A percentile compares a stretch with the other conserved stretches of the same genome.
Conservation (phyloP, 257 asterid genomes). For the Fraxinus excelsior region DNA sequence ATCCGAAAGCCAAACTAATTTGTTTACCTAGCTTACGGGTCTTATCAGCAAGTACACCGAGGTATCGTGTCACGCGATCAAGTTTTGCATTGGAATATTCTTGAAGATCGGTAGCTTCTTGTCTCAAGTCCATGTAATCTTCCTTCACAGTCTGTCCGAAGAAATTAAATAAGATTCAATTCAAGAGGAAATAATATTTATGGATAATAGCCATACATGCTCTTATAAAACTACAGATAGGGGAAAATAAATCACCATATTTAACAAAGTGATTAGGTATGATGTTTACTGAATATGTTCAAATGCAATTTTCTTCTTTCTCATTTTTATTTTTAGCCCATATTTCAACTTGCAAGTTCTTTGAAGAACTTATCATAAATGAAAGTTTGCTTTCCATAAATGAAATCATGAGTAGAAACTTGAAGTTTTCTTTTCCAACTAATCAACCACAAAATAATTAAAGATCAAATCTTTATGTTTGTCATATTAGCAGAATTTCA, state of each 20-base stretch:
- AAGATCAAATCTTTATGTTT: not conserved
- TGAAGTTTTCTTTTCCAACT: not conserved
- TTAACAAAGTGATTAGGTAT: not conserved
- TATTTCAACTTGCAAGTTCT: not conserved
- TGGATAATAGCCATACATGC: slow-evolving; percentile 1
- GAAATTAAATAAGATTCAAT: slow-evolving; percentile 28
- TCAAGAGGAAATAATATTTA: slow-evolving; percentile 19
- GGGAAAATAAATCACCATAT: slow-evolving; percentile 19
- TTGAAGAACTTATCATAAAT: not conserved
- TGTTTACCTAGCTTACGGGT: slow-evolving; percentile 81
- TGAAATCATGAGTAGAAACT: not conserved
- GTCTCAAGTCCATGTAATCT: slow-evolving; percentile 78
- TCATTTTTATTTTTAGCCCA: not conserved
- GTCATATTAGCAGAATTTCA: not conserved
- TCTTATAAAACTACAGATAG: slow-evolving; percentile 6
- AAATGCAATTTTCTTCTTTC: slow-evolving; percentile 1
- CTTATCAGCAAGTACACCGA: slow-evolving; percentile 95
- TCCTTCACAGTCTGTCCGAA: slow-evolving; percentile 78
- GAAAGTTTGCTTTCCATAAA: not conserved
- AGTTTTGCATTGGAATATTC: slow-evolving; percentile 95
- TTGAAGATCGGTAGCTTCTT: slow-evolving; percentile 91
- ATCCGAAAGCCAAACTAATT: slow-evolving; percentile 18
- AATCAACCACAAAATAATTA: not conserved
- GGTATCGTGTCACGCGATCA: slow-evolving; percentile 89
- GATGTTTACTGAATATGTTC: not conserved